These are phyloP conservation scores for Pelargonium australe DNA, from an alignment of 441 rosid species.

Conservation along the genomic window DNA sequence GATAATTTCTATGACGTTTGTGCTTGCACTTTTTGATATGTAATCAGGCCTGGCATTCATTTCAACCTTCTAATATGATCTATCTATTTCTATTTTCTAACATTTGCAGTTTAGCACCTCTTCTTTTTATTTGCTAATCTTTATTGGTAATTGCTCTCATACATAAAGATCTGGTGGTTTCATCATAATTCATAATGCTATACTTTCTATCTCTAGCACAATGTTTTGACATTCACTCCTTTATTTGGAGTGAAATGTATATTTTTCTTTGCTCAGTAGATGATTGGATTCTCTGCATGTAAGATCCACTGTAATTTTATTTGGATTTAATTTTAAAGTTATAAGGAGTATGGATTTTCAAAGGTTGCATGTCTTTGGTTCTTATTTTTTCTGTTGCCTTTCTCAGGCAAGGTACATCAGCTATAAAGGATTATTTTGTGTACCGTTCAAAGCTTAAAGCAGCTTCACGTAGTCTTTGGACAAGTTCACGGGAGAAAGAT, in stretches of 20 bases:
- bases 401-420: slow-evolving; percentile 40
- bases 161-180: background rate
- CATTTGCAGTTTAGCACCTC: background rate
- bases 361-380: background rate
- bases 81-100: background rate
- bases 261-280: background rate
- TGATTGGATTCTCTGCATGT: background rate
- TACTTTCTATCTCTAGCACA: background rate
- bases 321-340: background rate
- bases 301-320: background rate
- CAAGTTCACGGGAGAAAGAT: slow-evolving; percentile 35
- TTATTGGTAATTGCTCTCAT: too few species aligned
- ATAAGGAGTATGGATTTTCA: too few species aligned
- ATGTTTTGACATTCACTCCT: background rate
- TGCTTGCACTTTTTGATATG: background rate
- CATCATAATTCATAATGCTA: too few species aligned
- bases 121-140: background rate
- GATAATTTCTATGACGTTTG: slow-evolving; percentile 24
- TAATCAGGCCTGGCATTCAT: slow-evolving; percentile 1
- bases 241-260: slow-evolving; percentile 1
- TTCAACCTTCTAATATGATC: background rate
- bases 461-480: slow-evolving; percentile 57
- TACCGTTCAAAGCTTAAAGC: slow-evolving; percentile 46
- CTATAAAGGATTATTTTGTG: slow-evolving; percentile 51
- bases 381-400: background rate